Evolutionary conservation across 257 asterid species (phyloP), one percentile per base, ranked within the genome.

Genomic region (Salvia miltiorrhiza): DNA sequence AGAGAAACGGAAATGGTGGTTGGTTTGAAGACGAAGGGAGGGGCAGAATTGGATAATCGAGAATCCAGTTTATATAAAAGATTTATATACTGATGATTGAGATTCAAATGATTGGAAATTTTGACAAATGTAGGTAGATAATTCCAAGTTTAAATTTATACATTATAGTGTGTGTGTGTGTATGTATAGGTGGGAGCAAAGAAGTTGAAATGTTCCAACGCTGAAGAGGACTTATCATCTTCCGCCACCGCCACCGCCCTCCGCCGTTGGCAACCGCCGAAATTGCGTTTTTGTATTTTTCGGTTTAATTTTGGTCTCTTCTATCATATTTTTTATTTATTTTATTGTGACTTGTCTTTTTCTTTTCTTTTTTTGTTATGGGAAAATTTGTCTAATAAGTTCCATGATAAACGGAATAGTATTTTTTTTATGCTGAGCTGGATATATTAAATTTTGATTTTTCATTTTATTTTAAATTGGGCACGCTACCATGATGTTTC

Each of bases 141-240:
- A 65, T 26, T 65, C 3, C 23, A n/a, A 71, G 40, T 24, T 40
- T 41, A 39, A 33, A 48, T 43, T 16, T 41, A 12, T 19, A 35
- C 4, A 37, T 35, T 19, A 12, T 37, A 17, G 5, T 49, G 9
- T 19, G 5, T 6, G 13, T 4, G 0, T 65, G 21, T 32, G 21
- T 62, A 26, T 52, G 77, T 37, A 52, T 7, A 26, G 73, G 76
- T 59, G 92, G 85, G 71, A 37, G 74, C 50, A 71, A 40, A 69
- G 82, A 79, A 81, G 87, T 88, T 83, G 77, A 80, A 76, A 85
- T 79, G 88, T 75, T 71, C 77, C 77, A 75, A 76, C 78, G 77
- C 78, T 78, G 97, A 89, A 80, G 87, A 73, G 44, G 92, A 89
- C 97, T 81, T 78, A 45, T 83, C 83, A 85, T 78, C 96, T 80